These are phyloP conservation scores for Paracorniculantispora psalliotae DNA, from an alignment of 2,329 filamentous ascomycete genomes.

Conservation along the genomic window DNA sequence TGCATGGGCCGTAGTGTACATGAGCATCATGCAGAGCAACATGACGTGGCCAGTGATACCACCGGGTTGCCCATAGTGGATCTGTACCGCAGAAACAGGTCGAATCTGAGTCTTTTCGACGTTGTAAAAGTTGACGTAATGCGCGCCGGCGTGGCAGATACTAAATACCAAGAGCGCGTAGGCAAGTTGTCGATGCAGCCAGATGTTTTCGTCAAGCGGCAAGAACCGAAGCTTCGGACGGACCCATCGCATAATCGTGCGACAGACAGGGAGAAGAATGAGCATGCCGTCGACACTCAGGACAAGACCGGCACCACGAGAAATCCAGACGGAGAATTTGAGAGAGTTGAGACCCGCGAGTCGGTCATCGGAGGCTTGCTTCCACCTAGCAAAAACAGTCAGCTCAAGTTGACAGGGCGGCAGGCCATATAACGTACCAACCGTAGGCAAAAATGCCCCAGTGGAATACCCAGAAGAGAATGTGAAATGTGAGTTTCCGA, in stretches of 20 bases:
- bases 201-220: slow-evolving; percentile 92
- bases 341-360: slow-evolving; percentile 77
- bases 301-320: slow-evolving; percentile 83
- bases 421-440: slow-evolving; percentile 57
- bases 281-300: slow-evolving; percentile 79
- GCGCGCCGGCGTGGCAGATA: slow-evolving; percentile 67
- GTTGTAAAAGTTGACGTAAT: slow-evolving; percentile 99
- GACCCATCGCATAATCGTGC: slow-evolving; percentile 78
- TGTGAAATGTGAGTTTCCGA: slow-evolving; percentile 71
- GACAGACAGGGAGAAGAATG: slow-evolving; percentile 90
- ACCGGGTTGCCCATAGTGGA: slow-evolving; percentile 84
- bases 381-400: slow-evolving; percentile 58
- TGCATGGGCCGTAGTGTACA: slow-evolving; percentile 92
- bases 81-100: slow-evolving; percentile 74
- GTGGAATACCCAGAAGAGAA: slow-evolving; percentile 77
- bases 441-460: slow-evolving; percentile 74
- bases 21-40: slow-evolving; percentile 97
- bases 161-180: slow-evolving; percentile 85
- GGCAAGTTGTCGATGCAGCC: slow-evolving; percentile 93
- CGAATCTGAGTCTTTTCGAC: slow-evolving; percentile 83
- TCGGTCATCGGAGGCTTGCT: slow-evolving; percentile 64
- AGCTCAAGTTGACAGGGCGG: neutral
- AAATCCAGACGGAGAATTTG: slow-evolving; percentile 89
- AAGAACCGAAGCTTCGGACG: slow-evolving; percentile 83
- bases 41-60: slow-evolving; percentile 96